phyloP scores from a whole-genome alignment of 192 early-diverging fungal genomes.

The Podila epigama region DNA sequence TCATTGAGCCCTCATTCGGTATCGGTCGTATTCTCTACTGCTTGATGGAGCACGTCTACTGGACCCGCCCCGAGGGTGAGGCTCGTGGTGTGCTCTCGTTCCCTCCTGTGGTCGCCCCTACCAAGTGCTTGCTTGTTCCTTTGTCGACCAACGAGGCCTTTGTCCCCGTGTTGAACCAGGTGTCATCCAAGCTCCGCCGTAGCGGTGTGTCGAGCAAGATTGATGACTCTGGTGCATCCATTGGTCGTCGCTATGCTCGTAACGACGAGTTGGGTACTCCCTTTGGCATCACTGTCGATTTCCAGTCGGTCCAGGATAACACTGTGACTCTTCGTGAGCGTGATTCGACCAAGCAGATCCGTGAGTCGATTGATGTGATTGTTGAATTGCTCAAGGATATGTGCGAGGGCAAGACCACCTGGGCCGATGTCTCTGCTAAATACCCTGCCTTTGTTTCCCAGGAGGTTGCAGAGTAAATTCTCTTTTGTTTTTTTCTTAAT shows the following conservation, averaged over 20 bases:
- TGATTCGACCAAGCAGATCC: slow-evolving; percentile 95
- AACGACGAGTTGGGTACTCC: slow-evolving; percentile 99
- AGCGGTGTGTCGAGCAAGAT: slow-evolving; percentile 82
- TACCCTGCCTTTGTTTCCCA: slow-evolving; percentile 71
- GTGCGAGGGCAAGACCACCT: slow-evolving; percentile 73
- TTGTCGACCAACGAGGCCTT: slow-evolving; percentile 86
- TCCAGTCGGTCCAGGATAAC: slow-evolving; percentile 93
- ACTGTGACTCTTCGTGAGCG: slow-evolving; percentile 97
- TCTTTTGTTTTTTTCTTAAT: slow-evolving; percentile 5
- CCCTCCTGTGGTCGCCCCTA: slow-evolving; percentile 90
- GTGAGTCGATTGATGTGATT: slow-evolving; percentile 76
- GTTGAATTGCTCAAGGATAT: slow-evolving; percentile 79
- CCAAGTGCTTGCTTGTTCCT: slow-evolving; percentile 93
- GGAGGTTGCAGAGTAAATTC: slow-evolving; percentile 48
- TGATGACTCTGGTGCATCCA: slow-evolving; percentile 88
- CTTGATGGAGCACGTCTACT: slow-evolving; percentile 95
- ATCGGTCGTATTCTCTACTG: slow-evolving; percentile 97
- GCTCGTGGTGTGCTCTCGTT: slow-evolving; percentile 89
- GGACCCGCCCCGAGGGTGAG: slow-evolving; percentile 89
- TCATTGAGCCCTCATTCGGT: slow-evolving; percentile 99
- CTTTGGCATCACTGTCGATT: slow-evolving; percentile 97
- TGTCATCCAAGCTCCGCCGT: slow-evolving; percentile 75
- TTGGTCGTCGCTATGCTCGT: slow-evolving; percentile 95
- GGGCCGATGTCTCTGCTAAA: slow-evolving; percentile 71
- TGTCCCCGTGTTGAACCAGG: slow-evolving; percentile 51